Conservation (phyloP, 768 basidiomycete genomes). For the Psilocybe tampanensis region DNA sequence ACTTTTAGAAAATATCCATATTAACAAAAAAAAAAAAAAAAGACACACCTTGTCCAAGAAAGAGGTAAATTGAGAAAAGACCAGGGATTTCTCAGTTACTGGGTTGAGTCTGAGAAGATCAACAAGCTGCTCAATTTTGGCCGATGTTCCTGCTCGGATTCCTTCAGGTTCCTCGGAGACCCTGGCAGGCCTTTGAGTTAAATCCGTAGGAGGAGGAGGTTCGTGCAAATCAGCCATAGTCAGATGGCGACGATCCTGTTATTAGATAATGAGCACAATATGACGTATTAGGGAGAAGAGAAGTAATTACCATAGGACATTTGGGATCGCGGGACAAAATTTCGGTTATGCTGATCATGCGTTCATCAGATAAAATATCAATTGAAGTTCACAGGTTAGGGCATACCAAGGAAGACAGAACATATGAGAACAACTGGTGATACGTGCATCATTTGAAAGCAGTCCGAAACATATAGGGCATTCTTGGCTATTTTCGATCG, state of each 20-base stretch:
- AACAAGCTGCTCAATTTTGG: slow-evolving; percentile 83
- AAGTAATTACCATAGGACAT: slow-evolving; percentile 70
- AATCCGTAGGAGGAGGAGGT: slow-evolving; percentile 64
- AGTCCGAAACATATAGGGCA: slow-evolving; percentile 76
- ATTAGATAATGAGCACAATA: slow-evolving; percentile 7
- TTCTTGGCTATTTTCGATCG: slow-evolving; percentile 81
- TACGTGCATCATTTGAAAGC: slow-evolving; percentile 59
- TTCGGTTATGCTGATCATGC: slow-evolving; percentile 58
- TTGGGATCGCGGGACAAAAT: slow-evolving; percentile 70
- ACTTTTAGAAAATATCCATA: not conserved
- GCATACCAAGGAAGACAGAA: slow-evolving; percentile 74
- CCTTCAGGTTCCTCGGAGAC: slow-evolving; percentile 41
- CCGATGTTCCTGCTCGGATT: slow-evolving; percentile 62
- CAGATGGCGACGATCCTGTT: slow-evolving; percentile 71
- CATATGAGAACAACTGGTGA: slow-evolving; percentile 72
- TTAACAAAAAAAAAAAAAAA: not conserved
- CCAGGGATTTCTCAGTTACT: slow-evolving; percentile 73
- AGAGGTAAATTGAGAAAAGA: slow-evolving; percentile 89
- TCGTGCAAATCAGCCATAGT: slow-evolving; percentile 58
- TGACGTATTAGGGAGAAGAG: not conserved
- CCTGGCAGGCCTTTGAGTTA: slow-evolving; percentile 58
- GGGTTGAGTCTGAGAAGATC: slow-evolving; percentile 73
- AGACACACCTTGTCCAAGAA: slow-evolving; percentile 74
- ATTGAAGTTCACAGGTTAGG: not conserved
- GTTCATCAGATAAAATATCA: not conserved